Evolutionary conservation across 768 basidiomycete genomes (phyloP), one percentile per base, ranked within the genome.

Genomic region (Lactifluus echinatus): DNA sequence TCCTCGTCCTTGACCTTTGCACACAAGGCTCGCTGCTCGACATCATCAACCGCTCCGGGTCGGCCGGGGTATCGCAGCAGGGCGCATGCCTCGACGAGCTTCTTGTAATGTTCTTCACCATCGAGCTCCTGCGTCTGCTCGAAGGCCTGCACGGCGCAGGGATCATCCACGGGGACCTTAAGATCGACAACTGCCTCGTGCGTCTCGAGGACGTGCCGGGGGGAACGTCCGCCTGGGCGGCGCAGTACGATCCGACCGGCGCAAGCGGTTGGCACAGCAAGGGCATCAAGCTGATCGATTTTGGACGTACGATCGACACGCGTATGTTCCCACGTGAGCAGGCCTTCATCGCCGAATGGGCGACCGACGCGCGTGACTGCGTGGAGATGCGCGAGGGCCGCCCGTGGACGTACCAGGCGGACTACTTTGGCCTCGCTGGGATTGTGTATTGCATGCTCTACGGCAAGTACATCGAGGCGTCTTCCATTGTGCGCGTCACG

Each of bases 151-250:
- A 98, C 69, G 55, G 67, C 15, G 74, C 78, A 0, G 90, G 92
- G 11, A 90, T 98, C 73, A 89, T 99, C 64, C 96, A 99, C 66
- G 95, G 96, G 31, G 96, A 99, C 72, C 79, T 99, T 61, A 99
- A 99, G 76, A 96, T 98, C 69, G 96, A 99, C 73, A 99, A 99
- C 72, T 96, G 94, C 68, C 79, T 99, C n/a, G 75, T 98, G 8
- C 84, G 96, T 4, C 78, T 99, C 44, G 87, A 92, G 61, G 87
- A 90, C 50, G 83, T 88, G 4, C 84, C 85, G 1, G 84, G 84
- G 3, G 83, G 84, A 1, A 70, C 78, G 0, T 75, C 84, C 0
- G 76, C 81, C 1, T 92, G 94, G 85, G 79, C 83, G 1, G 72
- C 79, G 49, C 71, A 75, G n/a, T 98, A 97, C 73, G 81, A 85